Base-by-base conservation (phyloP, 2,329 filamentous ascomycete species). In the Aspergillus chevalieri region DNA sequence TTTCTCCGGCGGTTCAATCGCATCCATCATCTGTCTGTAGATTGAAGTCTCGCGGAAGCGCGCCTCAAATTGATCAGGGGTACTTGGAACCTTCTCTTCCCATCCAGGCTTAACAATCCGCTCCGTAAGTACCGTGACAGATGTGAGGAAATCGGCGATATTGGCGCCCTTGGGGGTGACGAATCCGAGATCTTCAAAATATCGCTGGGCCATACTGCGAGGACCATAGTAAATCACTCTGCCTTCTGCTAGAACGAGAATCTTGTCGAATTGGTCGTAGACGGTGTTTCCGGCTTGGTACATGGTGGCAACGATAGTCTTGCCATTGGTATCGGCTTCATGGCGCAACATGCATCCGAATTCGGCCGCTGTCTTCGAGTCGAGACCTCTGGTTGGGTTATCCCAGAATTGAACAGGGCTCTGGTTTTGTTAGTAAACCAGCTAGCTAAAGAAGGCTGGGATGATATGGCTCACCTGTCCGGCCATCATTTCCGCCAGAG, bases 261-360 rank as follows among this genome's bases (percentile, higher is more conserved):
- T 80, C 60, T 87, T 87, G 64, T 87, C 83, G 58, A 87, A 86
- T 1, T 82, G 73, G 30, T 84, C 72, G 60, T 84, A 86, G 51
- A 87, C 85, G 5, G 77, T 80, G 47, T 87, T 84, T 6, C 82
- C 81, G 1, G 84, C 84, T 59, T 87, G 84, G 60, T 87, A 87
- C 0, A 85, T 73, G 0, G 82, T 84, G 2, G 83, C 77, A 41
- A 85, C 78, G 2, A 81, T 78, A 0, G 80, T 72, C 10, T 83
- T 72, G 0, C 78, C 77, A 5, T 80, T 72, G 3, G 80, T 72
- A 49, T 85, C 78, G 0, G 83, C 84, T 71, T 85, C 72, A 5
- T 77, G 74, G 6, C 83, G 73, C 9, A 86, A 66, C 14, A 79
- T 75, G 46, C 79, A 78, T 21, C 77, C 73, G 52, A 78, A 84